Evolutionary conservation across 2,329 filamentous ascomycete genomes (phyloP).

Genomic region (Reticulascus tulasneorum): DNA sequence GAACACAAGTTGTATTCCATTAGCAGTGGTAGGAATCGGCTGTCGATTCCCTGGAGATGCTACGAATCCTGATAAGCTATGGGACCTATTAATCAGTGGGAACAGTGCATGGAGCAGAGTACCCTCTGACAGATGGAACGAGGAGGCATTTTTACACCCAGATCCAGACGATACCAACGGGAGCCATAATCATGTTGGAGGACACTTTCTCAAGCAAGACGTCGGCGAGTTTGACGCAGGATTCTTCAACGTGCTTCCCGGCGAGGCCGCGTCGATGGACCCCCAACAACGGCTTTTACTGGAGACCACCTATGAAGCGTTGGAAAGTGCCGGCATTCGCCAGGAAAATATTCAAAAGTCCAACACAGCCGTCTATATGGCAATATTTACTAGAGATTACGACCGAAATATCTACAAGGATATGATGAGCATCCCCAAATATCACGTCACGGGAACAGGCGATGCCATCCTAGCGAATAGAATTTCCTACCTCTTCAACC

Average conservation of each 20-base stretch:
- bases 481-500: conserved; percentile 43
- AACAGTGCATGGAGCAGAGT: too few species aligned
- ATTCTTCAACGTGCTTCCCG: not conserved
- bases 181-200: not conserved
- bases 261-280: conserved; percentile 3
- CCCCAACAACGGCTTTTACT: conserved; percentile 22
- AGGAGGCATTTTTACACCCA: not conserved
- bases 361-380: conserved; percentile 33
- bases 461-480: conserved; percentile 38
- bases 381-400: conserved; percentile 27
- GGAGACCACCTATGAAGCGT: conserved; percentile 21
- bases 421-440: not conserved
- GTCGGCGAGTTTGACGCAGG: conserved; percentile 1
- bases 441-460: conserved; percentile 34
- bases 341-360: conserved; percentile 13
- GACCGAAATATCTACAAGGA: conserved; percentile 17
- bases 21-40: conserved; percentile 26
- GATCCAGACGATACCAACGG: too few species aligned
- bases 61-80: conserved; percentile 20
- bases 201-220: conserved; percentile 14
- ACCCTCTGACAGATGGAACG: too few species aligned
- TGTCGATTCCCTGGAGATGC: conserved; percentile 27
- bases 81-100: conserved; percentile 19
- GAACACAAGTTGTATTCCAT: too few species aligned
- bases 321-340: conserved; percentile 20